Base-by-base conservation (phyloP, 2,329 filamentous ascomycete genomes). In the Fusarium napiforme region DNA sequence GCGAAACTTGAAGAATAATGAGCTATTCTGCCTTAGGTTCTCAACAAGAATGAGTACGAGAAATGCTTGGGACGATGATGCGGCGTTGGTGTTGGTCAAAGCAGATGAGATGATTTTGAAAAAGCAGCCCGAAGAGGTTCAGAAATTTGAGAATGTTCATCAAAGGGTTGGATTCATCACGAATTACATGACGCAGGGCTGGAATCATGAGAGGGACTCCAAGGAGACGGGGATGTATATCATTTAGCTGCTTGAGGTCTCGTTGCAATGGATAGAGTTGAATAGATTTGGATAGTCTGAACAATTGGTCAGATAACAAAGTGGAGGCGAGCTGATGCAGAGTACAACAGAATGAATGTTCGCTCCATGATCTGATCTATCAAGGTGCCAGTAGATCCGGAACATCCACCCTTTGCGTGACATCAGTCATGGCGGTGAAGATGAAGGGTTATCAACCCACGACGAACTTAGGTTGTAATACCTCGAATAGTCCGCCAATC, bases 161-260 rank as follows among this genome's bases (percentile, higher is more conserved):
- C 68, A 77, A 39, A 53, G 75, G 7, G 42, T 76, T 10, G 75
- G 75, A 19, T 69, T 67, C 15, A 66, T 74, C 15, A 66, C 39
- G 18, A 67, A 66, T 32, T 77, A 74, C 26, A 60, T 65, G 42
- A 64, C 71, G 11, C 39, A 50, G 10, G 68, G 53, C 1, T 77
- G 75, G 75, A 59, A 52, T 4, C 71, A 74, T 26, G 45, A 66
- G 10, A 34, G 23, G 11, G 73, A 73, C 34, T 64, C 73, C 3
- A 47, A 63, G 18, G 46, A 75, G 19, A 56, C 62, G 23, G 47
- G 37, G 1, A 42, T 77, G 60, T 77, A 67, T 45, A 43, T 77
- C 8, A 64, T 78, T 45, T 75, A 71, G 61, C 3, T 46, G 21
- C 18, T 14, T 4, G 11, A 19, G 7, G 0, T 39, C n/a, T 28